Percentiles rank a stretch among this genome's conserved stretches.
Evolutionary conservation across 1,284 basidiomycete genomes (phyloP).

Genomic region (Schizophyllum commune): DNA sequence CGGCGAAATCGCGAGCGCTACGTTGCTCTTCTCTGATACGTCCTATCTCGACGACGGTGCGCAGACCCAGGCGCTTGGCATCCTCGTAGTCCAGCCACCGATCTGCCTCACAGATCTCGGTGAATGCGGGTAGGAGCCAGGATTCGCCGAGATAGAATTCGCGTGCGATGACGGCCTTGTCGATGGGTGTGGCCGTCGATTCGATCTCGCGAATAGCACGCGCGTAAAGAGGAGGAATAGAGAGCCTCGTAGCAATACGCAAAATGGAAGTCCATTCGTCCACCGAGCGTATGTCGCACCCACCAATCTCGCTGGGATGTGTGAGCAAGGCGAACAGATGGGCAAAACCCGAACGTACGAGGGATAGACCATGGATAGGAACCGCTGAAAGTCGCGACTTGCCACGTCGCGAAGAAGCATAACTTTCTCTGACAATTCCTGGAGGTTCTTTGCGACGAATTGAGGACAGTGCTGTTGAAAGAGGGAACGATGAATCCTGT

Average conservation of each 20-base stretch:
- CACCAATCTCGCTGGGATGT: constrained; percentile 20
- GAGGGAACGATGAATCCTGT: constrained; percentile 21
- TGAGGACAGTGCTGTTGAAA: constrained; percentile 25
- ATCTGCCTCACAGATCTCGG: constrained; percentile 18
- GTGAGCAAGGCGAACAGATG: not conserved
- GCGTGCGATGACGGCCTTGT: constrained; percentile 27
- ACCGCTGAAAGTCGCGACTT: constrained; percentile 22
- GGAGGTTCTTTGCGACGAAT: constrained; percentile 18
- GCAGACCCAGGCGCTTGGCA: not conserved
- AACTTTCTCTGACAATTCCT: constrained; percentile 1
- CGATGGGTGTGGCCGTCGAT: constrained; percentile 20
- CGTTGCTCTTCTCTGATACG: not conserved
- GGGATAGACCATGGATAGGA: constrained; percentile 28
- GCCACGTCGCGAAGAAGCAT: constrained; percentile 14
- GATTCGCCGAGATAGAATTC: constrained; percentile 19
- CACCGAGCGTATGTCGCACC: constrained; percentile 21
- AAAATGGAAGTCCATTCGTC: constrained; percentile 32
- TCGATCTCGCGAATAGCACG: constrained; percentile 26
- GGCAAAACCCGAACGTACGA: not conserved
- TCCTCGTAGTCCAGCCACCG: not conserved
- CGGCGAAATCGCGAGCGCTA: not conserved
- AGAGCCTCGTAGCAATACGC: constrained; percentile 23
- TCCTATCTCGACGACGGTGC: not conserved
- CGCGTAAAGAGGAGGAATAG: constrained; percentile 23
- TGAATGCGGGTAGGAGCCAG: constrained; percentile 29